Evolutionary conservation across 305 asterid genomes (phyloP).

Genomic region (Rubia tinctorum): DNA sequence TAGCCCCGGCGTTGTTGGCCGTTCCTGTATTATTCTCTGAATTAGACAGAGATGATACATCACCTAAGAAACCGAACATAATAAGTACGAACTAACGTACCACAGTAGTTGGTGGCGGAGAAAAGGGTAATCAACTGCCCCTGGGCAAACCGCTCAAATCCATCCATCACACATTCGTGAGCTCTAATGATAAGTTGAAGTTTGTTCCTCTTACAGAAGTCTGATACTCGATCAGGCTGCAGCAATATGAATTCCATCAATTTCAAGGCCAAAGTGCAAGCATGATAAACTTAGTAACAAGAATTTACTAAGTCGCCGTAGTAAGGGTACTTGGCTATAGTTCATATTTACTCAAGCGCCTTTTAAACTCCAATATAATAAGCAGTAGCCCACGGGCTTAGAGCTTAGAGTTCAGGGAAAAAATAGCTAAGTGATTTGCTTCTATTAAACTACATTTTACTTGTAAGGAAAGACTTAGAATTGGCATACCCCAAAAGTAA

Average conservation of each 20-base stretch:
- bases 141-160: slow-evolving; percentile 97
- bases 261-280: neutral
- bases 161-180: slow-evolving; percentile 99
- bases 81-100: slow-evolving; percentile 36
- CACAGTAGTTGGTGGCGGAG: slow-evolving; percentile 98
- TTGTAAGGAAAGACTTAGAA: slow-evolving; percentile 12
- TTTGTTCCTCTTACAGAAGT: slow-evolving; percentile 92
- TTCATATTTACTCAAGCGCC: neutral
- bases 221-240: slow-evolving; percentile 99
- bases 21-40: slow-evolving; percentile 53
- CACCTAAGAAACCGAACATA: slow-evolving; percentile 4
- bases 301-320: neutral
- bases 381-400: neutral
- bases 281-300: neutral
- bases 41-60: slow-evolving; percentile 20
- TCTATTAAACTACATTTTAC: neutral
- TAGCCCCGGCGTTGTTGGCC: slow-evolving; percentile 97
- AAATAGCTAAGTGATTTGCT: slow-evolving; percentile 2
- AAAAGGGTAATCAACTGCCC: slow-evolving; percentile 97
- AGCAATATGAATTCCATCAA: slow-evolving; percentile 13
- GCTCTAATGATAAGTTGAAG: slow-evolving; percentile 92
- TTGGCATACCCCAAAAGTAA: slow-evolving; percentile 81
- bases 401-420: neutral
- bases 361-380: neutral
- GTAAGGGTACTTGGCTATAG: neutral